A percentile compares a stretch with the other conserved stretches of the same genome.
Evolutionary conservation across 1,284 basidiomycete species (phyloP).

Genomic region (Neonothopanus nambi): DNA sequence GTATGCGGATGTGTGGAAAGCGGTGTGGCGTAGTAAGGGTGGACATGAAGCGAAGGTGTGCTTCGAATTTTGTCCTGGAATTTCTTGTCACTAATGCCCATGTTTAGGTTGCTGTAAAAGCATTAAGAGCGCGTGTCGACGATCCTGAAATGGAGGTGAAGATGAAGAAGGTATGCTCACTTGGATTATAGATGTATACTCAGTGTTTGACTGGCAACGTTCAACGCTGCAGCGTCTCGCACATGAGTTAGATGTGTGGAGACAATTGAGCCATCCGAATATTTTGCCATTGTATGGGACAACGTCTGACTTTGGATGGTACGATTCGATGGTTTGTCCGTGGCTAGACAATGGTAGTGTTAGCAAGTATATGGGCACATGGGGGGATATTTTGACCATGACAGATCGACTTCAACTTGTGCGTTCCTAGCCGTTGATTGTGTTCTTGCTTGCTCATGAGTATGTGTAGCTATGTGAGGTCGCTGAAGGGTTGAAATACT

Average conservation of each 20-base stretch:
- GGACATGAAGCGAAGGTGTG: conserved; percentile 19
- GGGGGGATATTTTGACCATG: conserved; percentile 36
- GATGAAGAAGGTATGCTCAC: conserved; percentile 31
- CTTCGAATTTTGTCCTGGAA: neutral
- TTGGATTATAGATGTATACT: neutral
- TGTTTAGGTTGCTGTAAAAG: conserved; percentile 43
- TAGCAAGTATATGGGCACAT: conserved; percentile 41
- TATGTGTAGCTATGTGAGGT: conserved; percentile 35
- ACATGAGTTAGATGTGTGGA: conserved; percentile 44
- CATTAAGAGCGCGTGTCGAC: conserved; percentile 34
- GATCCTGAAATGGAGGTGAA: conserved; percentile 30
- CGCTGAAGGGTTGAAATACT: conserved; percentile 36
- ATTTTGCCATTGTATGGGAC: conserved; percentile 41
- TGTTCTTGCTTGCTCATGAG: neutral
- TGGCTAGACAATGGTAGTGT: conserved; percentile 49
- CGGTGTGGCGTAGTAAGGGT: conserved; percentile 28
- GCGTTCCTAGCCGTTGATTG: conserved; percentile 7
- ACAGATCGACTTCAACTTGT: conserved; percentile 37
- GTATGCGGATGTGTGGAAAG: conserved; percentile 47
- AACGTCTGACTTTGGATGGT: conserved; percentile 39
- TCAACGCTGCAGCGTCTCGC: conserved; percentile 31
- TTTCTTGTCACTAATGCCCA: neutral
- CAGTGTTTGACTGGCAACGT: neutral
- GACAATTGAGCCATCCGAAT: conserved; percentile 38
- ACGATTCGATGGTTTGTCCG: conserved; percentile 46